Conservation (phyloP, 805 yeast species). For the Vanderwaltozyma verrucispora region DNA sequence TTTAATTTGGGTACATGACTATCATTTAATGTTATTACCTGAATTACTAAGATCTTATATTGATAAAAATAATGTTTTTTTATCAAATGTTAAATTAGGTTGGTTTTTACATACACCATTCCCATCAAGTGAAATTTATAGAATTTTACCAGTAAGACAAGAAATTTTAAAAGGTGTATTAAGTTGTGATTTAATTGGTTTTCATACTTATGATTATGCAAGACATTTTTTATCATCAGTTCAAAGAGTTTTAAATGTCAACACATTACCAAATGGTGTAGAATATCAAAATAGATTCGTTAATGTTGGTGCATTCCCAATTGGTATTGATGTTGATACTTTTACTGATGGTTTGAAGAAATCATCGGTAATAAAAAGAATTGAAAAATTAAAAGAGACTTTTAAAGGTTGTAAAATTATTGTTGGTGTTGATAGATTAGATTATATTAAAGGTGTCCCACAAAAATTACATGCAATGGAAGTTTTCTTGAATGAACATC, state of each 20-base stretch:
- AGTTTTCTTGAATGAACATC: conserved; percentile 82
- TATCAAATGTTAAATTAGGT: conserved; percentile 64
- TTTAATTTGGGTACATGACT: conserved; percentile 95
- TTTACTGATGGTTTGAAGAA: conserved; percentile 69
- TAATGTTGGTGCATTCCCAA: conserved; percentile 94
- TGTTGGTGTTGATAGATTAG: conserved; percentile 94
- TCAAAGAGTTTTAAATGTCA: conserved; percentile 68
- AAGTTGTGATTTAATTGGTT: conserved; percentile 90
- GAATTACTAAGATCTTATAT: conserved; percentile 67
- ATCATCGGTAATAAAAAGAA: conserved; percentile 53
- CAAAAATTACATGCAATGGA: conserved; percentile 96
- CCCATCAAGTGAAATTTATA: conserved; percentile 92
- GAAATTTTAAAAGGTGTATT: conserved; percentile 87
- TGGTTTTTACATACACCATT: conserved; percentile 96
- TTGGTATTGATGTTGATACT: conserved; percentile 93
- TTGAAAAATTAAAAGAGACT: conserved; percentile 51
- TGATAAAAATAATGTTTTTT: conserved; percentile 25
- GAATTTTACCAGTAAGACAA: conserved; percentile 89
- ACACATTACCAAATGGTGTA: conserved; percentile 86
- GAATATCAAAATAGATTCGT: conserved; percentile 67
- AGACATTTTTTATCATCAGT: conserved; percentile 90
- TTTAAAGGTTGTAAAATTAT: conserved; percentile 73
- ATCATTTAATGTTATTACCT: conserved; percentile 92
- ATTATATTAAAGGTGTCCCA: conserved; percentile 96
- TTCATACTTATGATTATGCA: conserved; percentile 98